A percentile compares a stretch with the other conserved stretches of the same genome.
These are phyloP conservation scores for Salix arbutifolia DNA, from an alignment of 345 rosid genomes.

Conservation along the genomic window DNA sequence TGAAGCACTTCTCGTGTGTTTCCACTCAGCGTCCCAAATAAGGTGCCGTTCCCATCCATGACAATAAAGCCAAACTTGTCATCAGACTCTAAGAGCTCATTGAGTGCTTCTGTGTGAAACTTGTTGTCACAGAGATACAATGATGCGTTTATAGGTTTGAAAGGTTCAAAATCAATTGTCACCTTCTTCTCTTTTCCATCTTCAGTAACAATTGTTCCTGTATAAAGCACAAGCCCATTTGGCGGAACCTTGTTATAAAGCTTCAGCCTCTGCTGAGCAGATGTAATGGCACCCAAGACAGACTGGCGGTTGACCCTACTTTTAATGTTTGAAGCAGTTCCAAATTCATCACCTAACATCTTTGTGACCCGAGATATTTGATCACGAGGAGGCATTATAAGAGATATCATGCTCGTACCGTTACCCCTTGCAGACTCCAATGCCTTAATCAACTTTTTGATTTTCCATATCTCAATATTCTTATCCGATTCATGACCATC, in stretches of 20 bases:
- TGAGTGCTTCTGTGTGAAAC: constrained; percentile 22
- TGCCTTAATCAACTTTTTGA: constrained; percentile 38
- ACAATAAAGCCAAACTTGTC: constrained; percentile 30
- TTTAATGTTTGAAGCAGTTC: constrained; percentile 46
- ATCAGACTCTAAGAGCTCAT: constrained; percentile 24
- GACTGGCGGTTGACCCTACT: constrained; percentile 45
- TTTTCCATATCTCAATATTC: constrained; percentile 43
- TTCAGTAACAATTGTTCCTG: constrained; percentile 37
- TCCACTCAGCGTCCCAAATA: constrained; percentile 40
- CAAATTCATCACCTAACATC: constrained; percentile 41
- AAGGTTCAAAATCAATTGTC: constrained; percentile 36
- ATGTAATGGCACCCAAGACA: constrained; percentile 40
- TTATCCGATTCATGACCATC: constrained; percentile 26
- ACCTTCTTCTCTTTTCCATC: constrained; percentile 48
- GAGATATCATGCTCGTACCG: constrained; percentile 45
- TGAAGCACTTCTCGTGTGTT: constrained; percentile 36
- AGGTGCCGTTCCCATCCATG: constrained; percentile 42
- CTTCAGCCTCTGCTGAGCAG: constrained; percentile 39
- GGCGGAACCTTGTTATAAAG: constrained; percentile 44
- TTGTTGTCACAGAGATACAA: constrained; percentile 36
- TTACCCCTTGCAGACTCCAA: constrained; percentile 40
- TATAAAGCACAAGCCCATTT: constrained; percentile 39
- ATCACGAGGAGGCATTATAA: constrained; percentile 39
- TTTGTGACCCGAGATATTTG: constrained; percentile 42
- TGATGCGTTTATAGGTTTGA: constrained; percentile 36